Percentiles rank a stretch among this genome's conserved stretches.
Evolutionary conservation across 2,329 filamentous ascomycete species (phyloP).

Genomic region (Nannizziopsis barbatae): DNA sequence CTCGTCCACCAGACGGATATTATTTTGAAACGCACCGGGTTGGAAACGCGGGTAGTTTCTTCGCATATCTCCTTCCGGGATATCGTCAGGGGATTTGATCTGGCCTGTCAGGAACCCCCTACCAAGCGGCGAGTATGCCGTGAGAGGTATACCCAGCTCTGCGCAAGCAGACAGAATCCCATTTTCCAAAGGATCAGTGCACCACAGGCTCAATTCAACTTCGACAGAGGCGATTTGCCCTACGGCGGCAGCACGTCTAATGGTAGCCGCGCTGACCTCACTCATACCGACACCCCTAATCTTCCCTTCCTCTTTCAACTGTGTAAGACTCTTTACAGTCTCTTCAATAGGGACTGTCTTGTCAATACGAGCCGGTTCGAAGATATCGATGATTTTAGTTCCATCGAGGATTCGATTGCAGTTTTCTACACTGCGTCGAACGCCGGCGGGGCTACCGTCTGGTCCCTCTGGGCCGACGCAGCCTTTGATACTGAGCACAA

Average conservation of each 20-base stretch:
- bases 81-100: slow-evolving; percentile 37
- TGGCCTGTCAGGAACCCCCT: slow-evolving; percentile 45
- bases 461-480: slow-evolving; percentile 24
- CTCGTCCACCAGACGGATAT: slow-evolving; percentile 39
- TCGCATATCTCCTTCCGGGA: slow-evolving; percentile 40
- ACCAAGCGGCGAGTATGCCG: slow-evolving; percentile 51
- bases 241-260: slow-evolving; percentile 28
- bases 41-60: slow-evolving; percentile 39
- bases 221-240: slow-evolving; percentile 50
- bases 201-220: slow-evolving; percentile 49
- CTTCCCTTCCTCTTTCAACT: slow-evolving; percentile 27
- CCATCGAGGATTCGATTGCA: slow-evolving; percentile 39
- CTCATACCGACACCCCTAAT: slow-evolving; percentile 28
- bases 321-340: slow-evolving; percentile 24
- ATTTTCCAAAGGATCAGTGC: slow-evolving; percentile 47
- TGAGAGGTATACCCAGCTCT: slow-evolving; percentile 46
- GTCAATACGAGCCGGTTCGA: slow-evolving; percentile 46
- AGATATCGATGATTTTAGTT: slow-evolving; percentile 47
- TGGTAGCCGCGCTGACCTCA: slow-evolving; percentile 31
- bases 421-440: slow-evolving; percentile 46
- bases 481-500: slow-evolving; percentile 21
- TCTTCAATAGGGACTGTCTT: slow-evolving; percentile 38
- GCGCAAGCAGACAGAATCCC: slow-evolving; percentile 46
- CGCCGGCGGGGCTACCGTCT: slow-evolving; percentile 37
- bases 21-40: slow-evolving; percentile 30